Evolutionary conservation across 176 grass and related monocot species (phyloP), one percentile per base, ranked within the genome.

Genomic region (Triticum timopheevii): DNA sequence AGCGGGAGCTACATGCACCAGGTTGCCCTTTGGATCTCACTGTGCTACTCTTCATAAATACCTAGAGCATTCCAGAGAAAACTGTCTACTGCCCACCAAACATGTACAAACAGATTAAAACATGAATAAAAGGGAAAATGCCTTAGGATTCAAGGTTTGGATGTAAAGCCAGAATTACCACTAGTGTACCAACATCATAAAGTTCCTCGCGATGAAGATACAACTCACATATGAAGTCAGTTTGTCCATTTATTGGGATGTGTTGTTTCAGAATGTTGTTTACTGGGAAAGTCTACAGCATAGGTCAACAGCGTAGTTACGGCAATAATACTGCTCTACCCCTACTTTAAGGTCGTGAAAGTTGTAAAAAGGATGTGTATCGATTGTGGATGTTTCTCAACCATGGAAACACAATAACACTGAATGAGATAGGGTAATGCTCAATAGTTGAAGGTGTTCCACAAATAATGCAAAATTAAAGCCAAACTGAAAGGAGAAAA

Each of bases 391-490:
- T 83, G 42, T 42, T 44, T 25, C 69, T 40, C 31, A 22, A 65
- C 33, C 66, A 89, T 79, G 65, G 81, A 64, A 79, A 79, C 4
- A 79, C 17, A 73, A 58, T 31, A 22, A 67, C 39, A 54, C 31
- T 34, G 38, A 78, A 71, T 4, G 31, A 64, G 28, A 17, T 1
- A 90, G 17, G 6, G 13, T 20, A 36, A 90, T 65, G 81, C 24
- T 80, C 31, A 16, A 86, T 61, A 78, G 73, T 27, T 72, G n/a
- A 78, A 83, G 66, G 66, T 65, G 10, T 73, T 86, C 42, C 39
- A 74, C 31, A 35, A 73, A 73, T 63, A 83, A 83, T 65, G 19
- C 12, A 79, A 64, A 83, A 28, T 73, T 42, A 25, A 84, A 65
- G 64, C 16, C 15, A 19, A 49, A 78, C 64, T 82, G 33, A 30